phyloP scores from a whole-genome alignment of 768 basidiomycete species.

The Russula earlei region DNA sequence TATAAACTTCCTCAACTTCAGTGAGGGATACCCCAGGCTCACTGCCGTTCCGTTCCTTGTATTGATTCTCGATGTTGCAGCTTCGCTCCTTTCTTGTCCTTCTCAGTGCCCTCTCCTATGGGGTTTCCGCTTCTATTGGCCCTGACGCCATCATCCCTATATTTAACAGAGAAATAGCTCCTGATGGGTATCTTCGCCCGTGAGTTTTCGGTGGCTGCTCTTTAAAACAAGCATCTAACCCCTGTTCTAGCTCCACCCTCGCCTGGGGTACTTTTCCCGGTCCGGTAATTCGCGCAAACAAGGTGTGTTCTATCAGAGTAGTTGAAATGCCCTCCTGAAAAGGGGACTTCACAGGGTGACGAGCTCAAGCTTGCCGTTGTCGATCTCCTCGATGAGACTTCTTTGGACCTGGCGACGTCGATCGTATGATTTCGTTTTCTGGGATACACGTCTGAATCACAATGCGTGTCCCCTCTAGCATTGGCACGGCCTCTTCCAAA shows the following conservation, averaged over 20 bases:
- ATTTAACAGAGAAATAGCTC: slow-evolving; percentile 18
- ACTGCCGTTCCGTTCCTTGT: background rate
- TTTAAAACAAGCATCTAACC: background rate
- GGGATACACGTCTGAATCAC: too few relatives aligned
- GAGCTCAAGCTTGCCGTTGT: background rate
- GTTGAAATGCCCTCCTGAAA: background rate
- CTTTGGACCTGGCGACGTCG: slow-evolving; percentile 10
- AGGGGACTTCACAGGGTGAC: background rate
- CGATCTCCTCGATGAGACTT: background rate
- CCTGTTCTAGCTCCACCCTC: background rate
- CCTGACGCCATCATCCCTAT: slow-evolving; percentile 20
- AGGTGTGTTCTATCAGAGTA: background rate
- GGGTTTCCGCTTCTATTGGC: slow-evolving; percentile 18
- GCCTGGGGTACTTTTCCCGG: background rate
- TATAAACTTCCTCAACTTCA: background rate
- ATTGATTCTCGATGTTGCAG: background rate
- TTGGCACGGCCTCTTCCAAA: slow-evolving; percentile 22
- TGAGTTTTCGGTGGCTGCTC: background rate
- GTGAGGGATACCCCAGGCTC: background rate
- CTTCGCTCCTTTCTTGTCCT: slow-evolving; percentile 1
- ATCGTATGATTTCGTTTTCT: slow-evolving; percentile 3
- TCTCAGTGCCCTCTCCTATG: slow-evolving; percentile 1
- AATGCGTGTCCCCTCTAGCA: slow-evolving; percentile 4
- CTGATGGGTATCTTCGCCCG: slow-evolving; percentile 22
- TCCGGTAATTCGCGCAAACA: slow-evolving; percentile 1